Base-by-base conservation (phyloP, 2,329 filamentous ascomycete genomes). In the Colletotrichum sp. region DNA sequence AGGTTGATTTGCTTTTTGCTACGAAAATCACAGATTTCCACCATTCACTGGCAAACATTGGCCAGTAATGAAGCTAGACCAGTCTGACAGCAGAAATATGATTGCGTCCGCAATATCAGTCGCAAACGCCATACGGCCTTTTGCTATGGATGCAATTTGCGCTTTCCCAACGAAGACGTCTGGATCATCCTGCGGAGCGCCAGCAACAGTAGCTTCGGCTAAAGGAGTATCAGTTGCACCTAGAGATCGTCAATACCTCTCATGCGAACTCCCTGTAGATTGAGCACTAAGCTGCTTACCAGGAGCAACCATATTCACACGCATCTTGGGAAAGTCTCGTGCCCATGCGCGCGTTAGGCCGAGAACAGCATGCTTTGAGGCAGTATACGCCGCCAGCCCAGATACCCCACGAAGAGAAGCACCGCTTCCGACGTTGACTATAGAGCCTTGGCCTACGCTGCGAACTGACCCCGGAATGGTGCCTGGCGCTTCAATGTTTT, bases 271-370 rank as follows among this genome's bases (percentile, higher is more conserved):
- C 3, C 9, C 39, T 48, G 9, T 6, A 48, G 39, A 18, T 48
- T 48, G 39, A 2, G 39, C 18, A 48, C 9, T 4, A 48, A n/a
- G 39, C 6, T n/a, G 32, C 63, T 65, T n/a, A 65, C 63, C 63
- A 16, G 63, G 63, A 39, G 63, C 63, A 39, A 65, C 63, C 63
- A 65, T n/a, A 39, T 65, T 65, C 22, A 65, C 63, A 24, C 63
- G 63, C 63, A 65, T 7, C 32, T 65, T 44, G 28, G 34, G 63
- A 16, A 65, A 65, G 13, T 65, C 63, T 34, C 63, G 63, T 18
- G 63, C 63, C 63, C 63, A 65, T 24, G 63, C 10, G 5, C 63
- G 28, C 6, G 63, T 65, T 18, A 65, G n/a, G 18, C 63, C 63
- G 18, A 65, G 28, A 39, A 13, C 13, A 36, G 63, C 63, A 26